Percentiles rank a stretch among this genome's conserved stretches.
These are phyloP conservation scores for Tanacetum coccineum DNA, from an alignment of 129 eudicot genomes.

Conservation along the genomic window DNA sequence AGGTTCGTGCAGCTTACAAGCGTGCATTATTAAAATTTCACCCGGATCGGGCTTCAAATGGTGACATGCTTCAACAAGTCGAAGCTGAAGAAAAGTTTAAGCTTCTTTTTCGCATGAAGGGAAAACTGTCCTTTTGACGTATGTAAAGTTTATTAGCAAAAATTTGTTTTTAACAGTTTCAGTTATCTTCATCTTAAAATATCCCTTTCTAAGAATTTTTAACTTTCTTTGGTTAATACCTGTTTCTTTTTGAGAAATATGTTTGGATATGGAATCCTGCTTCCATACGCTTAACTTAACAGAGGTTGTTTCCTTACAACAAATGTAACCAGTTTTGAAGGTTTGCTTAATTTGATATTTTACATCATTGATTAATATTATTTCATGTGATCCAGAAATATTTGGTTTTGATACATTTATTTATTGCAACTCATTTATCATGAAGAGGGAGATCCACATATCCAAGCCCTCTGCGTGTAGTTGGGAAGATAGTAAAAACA, in stretches of 20 bases:
- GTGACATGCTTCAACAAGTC: constrained; percentile 72
- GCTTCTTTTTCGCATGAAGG: constrained; percentile 85
- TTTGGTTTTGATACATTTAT: no score
- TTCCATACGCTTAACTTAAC: background rate
- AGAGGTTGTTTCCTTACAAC: background rate
- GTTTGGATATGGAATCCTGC: background rate
- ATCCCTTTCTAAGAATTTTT: background rate
- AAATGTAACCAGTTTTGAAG: no score
- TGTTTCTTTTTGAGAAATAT: background rate
- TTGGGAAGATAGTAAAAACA: constrained; percentile 30
- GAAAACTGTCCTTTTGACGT: constrained; percentile 36
- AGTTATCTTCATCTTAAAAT: background rate
- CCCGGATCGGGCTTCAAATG: constrained; percentile 71
- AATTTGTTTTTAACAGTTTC: background rate
- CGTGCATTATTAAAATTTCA: constrained; percentile 73
- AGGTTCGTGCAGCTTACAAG: constrained; percentile 87
- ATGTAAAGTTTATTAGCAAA: constrained; percentile 8
- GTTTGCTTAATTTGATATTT: no score
- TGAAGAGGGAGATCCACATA: constrained; percentile 11
- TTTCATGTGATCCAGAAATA: no score
- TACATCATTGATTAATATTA: no score
- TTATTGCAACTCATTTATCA: background rate
- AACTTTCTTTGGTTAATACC: background rate
- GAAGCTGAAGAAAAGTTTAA: constrained; percentile 97
- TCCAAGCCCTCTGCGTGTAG: constrained; percentile 38